phyloP scores from a whole-genome alignment of 768 basidiomycete genomes.

The Myochromella boudieri region DNA sequence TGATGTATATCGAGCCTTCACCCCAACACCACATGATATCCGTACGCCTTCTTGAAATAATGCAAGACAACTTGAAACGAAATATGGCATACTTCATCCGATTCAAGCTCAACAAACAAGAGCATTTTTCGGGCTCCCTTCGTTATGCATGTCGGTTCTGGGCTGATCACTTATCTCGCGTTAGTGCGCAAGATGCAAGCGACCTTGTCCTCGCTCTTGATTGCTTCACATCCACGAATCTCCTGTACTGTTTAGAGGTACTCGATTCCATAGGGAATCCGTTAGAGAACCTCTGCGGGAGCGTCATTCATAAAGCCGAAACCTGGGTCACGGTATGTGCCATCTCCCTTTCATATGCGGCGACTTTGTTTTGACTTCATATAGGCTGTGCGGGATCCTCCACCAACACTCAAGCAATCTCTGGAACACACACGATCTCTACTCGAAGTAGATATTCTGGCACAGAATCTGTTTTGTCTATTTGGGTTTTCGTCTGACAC shows the following conservation, averaged over 20 bases:
- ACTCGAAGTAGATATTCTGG: slow-evolving; percentile 1
- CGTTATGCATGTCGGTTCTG: slow-evolving; percentile 17
- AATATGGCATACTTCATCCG: slow-evolving; percentile 17
- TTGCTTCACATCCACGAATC: slow-evolving; percentile 9
- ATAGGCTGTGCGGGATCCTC: slow-evolving; percentile 3
- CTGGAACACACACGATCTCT: slow-evolving; percentile 2
- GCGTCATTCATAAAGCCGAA: slow-evolving; percentile 8
- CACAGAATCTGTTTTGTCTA: slow-evolving; percentile 10
- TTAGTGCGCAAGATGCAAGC: slow-evolving; percentile 1
- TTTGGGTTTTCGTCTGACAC: slow-evolving; percentile 13
- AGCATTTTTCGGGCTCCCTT: slow-evolving; percentile 13
- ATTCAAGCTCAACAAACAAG: slow-evolving; percentile 14
- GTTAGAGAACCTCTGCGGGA: slow-evolving; percentile 5
- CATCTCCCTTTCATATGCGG: too few relatives aligned
- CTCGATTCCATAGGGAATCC: slow-evolving; percentile 13
- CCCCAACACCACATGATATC: slow-evolving; percentile 13
- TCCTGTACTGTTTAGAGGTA: slow-evolving; percentile 15
- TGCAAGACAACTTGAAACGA: slow-evolving; percentile 14
- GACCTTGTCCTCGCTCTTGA: slow-evolving; percentile 7
- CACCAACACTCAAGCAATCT: background rate
- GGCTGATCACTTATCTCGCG: slow-evolving; percentile 15
- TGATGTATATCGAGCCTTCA: slow-evolving; percentile 16
- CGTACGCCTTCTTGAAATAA: slow-evolving; percentile 13
- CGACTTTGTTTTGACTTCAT: too few relatives aligned
- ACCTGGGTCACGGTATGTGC: slow-evolving; percentile 13